A percentile compares a stretch with the other conserved stretches of the same genome.
Evolutionary conservation across 495 filamentous ascomycete species (phyloP).

Genomic region (Astrothelium macrocarpum): DNA sequence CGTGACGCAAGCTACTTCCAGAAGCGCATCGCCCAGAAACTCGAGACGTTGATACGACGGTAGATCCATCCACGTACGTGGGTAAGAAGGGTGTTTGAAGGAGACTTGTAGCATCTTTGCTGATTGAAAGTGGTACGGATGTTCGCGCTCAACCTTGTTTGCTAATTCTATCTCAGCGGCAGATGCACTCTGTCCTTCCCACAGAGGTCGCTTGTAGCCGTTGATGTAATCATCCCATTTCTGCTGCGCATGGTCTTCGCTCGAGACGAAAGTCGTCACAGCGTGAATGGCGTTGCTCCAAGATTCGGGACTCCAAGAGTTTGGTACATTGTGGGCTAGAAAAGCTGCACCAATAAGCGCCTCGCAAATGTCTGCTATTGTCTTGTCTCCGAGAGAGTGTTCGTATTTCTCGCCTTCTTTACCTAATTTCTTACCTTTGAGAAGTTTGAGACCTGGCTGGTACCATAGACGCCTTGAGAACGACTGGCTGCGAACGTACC

Average conservation of each 20-base stretch:
- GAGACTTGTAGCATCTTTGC: constrained; percentile 72
- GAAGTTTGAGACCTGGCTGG: constrained; percentile 59
- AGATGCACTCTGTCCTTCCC: constrained; percentile 51
- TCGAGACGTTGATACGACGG: constrained; percentile 89
- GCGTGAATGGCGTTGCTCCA: constrained; percentile 78
- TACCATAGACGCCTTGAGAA: constrained; percentile 80
- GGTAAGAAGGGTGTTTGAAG: constrained; percentile 80
- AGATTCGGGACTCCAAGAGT: constrained; percentile 32
- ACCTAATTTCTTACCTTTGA: constrained; percentile 50
- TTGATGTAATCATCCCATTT: constrained; percentile 62
- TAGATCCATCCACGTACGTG: constrained; percentile 59
- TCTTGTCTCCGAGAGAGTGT: constrained; percentile 75
- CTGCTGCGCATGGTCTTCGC: constrained; percentile 54
- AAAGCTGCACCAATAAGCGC: constrained; percentile 87
- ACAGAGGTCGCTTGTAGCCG: constrained; percentile 61
- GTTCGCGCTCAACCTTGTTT: constrained; percentile 49
- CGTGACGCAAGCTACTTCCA: constrained; percentile 81
- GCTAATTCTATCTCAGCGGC: constrained; percentile 59
- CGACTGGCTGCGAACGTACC: constrained; percentile 66
- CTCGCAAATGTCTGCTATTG: constrained; percentile 95
- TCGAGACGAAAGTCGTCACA: constrained; percentile 65
- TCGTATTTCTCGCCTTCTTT: constrained; percentile 50
- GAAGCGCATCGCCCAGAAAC: constrained; percentile 82
- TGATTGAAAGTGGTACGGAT: constrained; percentile 73
- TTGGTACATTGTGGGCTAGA: constrained; percentile 46